Base-by-base conservation (phyloP, 176 grass and related monocot species). In the Carex scoparia region DNA sequence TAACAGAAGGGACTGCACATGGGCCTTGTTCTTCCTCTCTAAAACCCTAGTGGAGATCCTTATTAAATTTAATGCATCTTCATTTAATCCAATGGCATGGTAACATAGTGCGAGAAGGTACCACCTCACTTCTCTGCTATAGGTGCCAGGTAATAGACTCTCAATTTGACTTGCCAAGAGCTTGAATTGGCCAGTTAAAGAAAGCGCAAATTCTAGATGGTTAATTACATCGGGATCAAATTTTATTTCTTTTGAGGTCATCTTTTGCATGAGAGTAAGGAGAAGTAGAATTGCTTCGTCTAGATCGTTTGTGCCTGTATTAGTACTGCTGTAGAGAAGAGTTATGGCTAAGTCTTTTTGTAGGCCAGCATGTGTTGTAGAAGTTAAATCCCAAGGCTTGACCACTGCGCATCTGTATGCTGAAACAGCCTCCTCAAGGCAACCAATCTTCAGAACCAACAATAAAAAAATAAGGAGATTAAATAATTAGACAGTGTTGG, bases 61-160 rank as follows among this genome's bases (percentile, higher is more conserved):
- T 87, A 99, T 87, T 82, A 99, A 87, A 85, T 95, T 94, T 80
- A 99, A 81, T 65, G 96, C 93, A 89, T 88, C 91, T 80, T 91
- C 90, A 86, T 99, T 94, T 81, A 94, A 87, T 80, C 89, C 88
- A 53, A 80, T 32, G 51, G 93, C 91, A 87, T 90, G 88, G 64
- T 91, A 95, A 92, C 96, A 95, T 85, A 99, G 90, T 55, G 96
- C 91, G 44, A 99, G 93, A 85, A 95, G 65, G 86, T 94, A 98
- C 93, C 96, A 98, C 90, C 96, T 98, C 72, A 95, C 91, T 65
- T 86, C 86, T 89, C 90, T 89, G 83, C 65, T 88, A 86, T 95
- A 98, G 48, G 85, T 90, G 68, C 96, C 96, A 55, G 96, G 96
- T 84, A 95, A 89, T 85, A 98, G 38, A 80, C 89, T 90, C 86